Percentiles rank a stretch among this genome's conserved stretches.
These are phyloP conservation scores for Melastoma candidum DNA, from an alignment of 441 rosid genomes.

Conservation along the genomic window DNA sequence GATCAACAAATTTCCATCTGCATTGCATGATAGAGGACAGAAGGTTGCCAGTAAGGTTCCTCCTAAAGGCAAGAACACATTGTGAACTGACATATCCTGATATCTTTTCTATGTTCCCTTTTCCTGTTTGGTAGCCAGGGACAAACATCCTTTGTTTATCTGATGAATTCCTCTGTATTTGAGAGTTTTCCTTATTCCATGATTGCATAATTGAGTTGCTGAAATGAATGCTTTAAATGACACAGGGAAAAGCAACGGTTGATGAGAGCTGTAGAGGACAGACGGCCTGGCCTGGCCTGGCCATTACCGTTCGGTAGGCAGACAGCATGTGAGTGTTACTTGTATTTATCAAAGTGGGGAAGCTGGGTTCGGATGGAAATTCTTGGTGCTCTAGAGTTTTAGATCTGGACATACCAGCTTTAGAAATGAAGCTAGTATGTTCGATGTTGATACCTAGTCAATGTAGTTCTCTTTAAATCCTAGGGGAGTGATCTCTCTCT, in stretches of 20 bases:
- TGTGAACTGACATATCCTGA: not conserved
- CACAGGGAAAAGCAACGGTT: slow-evolving; percentile 48
- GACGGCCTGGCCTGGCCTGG: not conserved
- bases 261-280: slow-evolving; percentile 11
- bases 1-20: slow-evolving; percentile 71
- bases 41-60: slow-evolving; percentile 44
- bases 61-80: slow-evolving; percentile 41
- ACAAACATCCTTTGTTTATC: too few relatives aligned
- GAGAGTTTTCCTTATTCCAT: not conserved
- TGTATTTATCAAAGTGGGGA: not conserved
- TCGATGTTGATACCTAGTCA: too few relatives aligned
- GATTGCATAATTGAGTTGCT: too few relatives aligned
- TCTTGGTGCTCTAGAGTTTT: not conserved
- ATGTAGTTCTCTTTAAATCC: too few relatives aligned
- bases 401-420: not conserved
- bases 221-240: slow-evolving; percentile 9
- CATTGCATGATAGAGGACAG: slow-evolving; percentile 56
- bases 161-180: not conserved
- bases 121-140: too few relatives aligned
- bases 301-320: not conserved
- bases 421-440: too few relatives aligned
- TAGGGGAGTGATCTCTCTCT: too few relatives aligned
- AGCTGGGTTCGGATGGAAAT: not conserved
- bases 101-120: not conserved
- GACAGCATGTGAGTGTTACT: not conserved